A percentile compares a stretch with the other conserved stretches of the same genome.
Evolutionary conservation across 2,329 filamentous ascomycete genomes (phyloP).

Genomic region (Penicillium sp.): DNA sequence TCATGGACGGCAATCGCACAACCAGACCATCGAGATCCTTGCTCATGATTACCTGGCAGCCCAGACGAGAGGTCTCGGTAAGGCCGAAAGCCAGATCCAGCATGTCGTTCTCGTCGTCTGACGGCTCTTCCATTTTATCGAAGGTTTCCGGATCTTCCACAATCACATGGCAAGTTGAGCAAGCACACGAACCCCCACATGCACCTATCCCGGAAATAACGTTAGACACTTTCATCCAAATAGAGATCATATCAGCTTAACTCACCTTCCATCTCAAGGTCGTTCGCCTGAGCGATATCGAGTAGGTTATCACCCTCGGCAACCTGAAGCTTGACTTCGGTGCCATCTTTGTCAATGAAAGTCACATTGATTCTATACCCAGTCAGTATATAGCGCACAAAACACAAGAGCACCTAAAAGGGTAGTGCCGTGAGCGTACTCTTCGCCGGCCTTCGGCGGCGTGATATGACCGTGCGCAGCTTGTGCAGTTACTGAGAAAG

Average conservation of each 20-base stretch:
- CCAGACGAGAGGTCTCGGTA: constrained; percentile 79
- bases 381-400: constrained; percentile 6
- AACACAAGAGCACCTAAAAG: background rate
- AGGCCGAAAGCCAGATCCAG: constrained; percentile 85
- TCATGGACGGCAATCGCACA: constrained; percentile 88
- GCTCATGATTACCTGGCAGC: constrained; percentile 89
- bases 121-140: constrained; percentile 74
- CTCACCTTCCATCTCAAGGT: constrained; percentile 91
- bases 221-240: constrained; percentile 1
- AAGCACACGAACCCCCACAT: constrained; percentile 90
- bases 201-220: constrained; percentile 56
- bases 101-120: constrained; percentile 86
- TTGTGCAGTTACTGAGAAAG: constrained; percentile 65
- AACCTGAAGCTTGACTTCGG: constrained; percentile 73
- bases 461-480: constrained; percentile 74
- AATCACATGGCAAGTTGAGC: constrained; percentile 90
- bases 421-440: constrained; percentile 57
- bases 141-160: constrained; percentile 71
- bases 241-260: background rate
- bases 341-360: constrained; percentile 88
- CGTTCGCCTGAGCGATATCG: constrained; percentile 90
- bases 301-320: constrained; percentile 86
- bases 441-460: constrained; percentile 84
- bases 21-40: constrained; percentile 84
- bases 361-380: constrained; percentile 72